phyloP scores from a whole-genome alignment of 257 asterid species.

The Dorcoceras hygrometricum region DNA sequence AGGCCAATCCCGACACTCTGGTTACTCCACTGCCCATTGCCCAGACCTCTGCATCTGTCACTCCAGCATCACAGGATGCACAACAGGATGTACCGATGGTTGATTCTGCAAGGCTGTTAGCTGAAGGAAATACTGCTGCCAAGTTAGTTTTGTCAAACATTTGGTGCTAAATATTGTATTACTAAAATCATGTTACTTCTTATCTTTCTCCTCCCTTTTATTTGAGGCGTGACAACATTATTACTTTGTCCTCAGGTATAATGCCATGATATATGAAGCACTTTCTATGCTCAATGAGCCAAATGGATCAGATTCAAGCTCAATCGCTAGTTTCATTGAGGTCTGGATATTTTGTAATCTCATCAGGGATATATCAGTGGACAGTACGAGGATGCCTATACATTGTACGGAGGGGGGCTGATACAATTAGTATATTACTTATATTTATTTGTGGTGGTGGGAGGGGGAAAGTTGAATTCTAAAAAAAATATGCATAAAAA shows the following conservation, averaged over 20 bases:
- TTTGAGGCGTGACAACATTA: slow-evolving; percentile 14
- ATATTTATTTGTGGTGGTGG: not conserved
- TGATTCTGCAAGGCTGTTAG: slow-evolving; percentile 49
- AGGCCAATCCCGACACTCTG: slow-evolving; percentile 43
- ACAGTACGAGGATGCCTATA: not conserved
- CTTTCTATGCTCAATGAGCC: slow-evolving; percentile 60
- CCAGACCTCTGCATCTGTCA: slow-evolving; percentile 33
- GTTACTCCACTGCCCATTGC: slow-evolving; percentile 41
- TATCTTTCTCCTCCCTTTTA: not conserved
- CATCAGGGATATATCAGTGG: slow-evolving; percentile 1
- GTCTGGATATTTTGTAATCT: slow-evolving; percentile 32
- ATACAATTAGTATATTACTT: no score
- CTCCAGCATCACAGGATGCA: slow-evolving; percentile 45
- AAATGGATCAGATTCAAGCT: slow-evolving; percentile 61
- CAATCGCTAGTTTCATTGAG: slow-evolving; percentile 73
- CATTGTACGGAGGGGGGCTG: not conserved
- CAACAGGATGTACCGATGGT: slow-evolving; percentile 35
- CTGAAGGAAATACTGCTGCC: slow-evolving; percentile 62
- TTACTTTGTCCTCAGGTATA: slow-evolving; percentile 49
- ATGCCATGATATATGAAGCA: slow-evolving; percentile 70
- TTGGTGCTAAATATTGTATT: slow-evolving; percentile 9
- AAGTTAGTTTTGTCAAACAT: slow-evolving; percentile 39
- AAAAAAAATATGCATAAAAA: not conserved
- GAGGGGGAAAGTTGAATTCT: not conserved
- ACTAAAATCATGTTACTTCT: not conserved